Conservation (phyloP, 2,329 filamentous ascomycete species). For the Diaporthe longicolla region DNA sequence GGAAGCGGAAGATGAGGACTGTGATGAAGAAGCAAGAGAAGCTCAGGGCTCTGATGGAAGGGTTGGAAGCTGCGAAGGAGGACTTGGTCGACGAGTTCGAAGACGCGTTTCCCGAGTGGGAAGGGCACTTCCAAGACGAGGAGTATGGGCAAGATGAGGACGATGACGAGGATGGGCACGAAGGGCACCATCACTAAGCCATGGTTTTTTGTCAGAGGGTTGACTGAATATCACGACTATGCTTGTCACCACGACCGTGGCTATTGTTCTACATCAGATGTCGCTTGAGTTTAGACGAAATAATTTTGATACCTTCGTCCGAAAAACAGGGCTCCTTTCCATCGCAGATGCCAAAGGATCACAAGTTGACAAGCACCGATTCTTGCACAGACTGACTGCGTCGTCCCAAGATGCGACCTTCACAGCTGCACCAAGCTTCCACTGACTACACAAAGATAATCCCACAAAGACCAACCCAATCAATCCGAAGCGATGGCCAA, state of each 20-base stretch:
- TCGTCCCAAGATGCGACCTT: neutral
- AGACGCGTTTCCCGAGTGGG: conserved; percentile 30
- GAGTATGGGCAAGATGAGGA: conserved; percentile 14
- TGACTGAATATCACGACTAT: neutral
- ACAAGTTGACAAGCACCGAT: neutral
- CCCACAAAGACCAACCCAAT: neutral
- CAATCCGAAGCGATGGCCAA: neutral
- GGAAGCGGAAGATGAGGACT: conserved; percentile 49
- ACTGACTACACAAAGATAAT: neutral
- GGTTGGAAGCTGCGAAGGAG: conserved; percentile 18
- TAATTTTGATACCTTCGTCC: neutral
- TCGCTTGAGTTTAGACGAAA: neutral
- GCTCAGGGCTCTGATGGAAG: neutral
- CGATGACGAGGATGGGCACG: conserved; percentile 4
- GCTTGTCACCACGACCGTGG: neutral
- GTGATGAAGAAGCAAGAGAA: neutral
- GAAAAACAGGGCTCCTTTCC: neutral
- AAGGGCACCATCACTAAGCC: neutral
- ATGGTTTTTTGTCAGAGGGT: neutral
- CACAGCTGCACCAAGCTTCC: too few species aligned
- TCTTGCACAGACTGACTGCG: neutral
- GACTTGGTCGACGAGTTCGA: neutral
- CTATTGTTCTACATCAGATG: neutral
- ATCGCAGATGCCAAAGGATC: neutral
- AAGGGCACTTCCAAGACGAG: conserved; percentile 28